Percentiles rank a stretch among this genome's conserved stretches.
Conservation (phyloP, 352 stramenopile species). For the Phytophthora ohioensis region DNA sequence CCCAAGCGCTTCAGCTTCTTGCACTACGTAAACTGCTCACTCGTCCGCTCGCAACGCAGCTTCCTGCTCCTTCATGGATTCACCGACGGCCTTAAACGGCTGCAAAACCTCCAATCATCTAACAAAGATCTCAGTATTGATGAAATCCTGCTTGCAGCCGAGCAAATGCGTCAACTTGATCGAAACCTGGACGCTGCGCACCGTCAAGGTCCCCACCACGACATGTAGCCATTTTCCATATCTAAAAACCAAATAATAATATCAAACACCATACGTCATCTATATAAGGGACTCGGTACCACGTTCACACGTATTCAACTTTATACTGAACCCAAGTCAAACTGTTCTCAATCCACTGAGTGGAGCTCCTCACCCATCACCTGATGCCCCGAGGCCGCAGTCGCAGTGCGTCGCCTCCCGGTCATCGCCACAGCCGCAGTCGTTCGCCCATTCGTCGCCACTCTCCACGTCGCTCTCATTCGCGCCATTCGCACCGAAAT, state of each 20-base stretch:
- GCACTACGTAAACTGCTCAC: slow-evolving; percentile 68
- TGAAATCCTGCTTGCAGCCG: slow-evolving; percentile 44
- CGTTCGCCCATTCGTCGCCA: slow-evolving; percentile 3
- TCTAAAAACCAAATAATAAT: neutral
- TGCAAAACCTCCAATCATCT: slow-evolving; percentile 51
- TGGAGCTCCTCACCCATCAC: slow-evolving; percentile 4
- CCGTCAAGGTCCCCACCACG: neutral
- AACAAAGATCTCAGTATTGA: slow-evolving; percentile 35
- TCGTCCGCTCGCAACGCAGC: slow-evolving; percentile 60
- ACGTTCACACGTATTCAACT: neutral
- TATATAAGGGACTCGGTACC: too few species aligned
- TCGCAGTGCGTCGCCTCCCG: slow-evolving; percentile 26
- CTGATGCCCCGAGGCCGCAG: slow-evolving; percentile 13
- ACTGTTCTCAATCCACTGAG: neutral
- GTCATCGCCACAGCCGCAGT: slow-evolving; percentile 16
- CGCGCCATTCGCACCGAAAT: slow-evolving; percentile 16
- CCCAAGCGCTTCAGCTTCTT: slow-evolving; percentile 74
- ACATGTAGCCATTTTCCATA: slow-evolving; percentile 12
- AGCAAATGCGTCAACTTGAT: slow-evolving; percentile 62
- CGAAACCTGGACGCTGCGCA: slow-evolving; percentile 27
- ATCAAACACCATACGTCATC: too few species aligned
- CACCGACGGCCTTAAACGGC: slow-evolving; percentile 45
- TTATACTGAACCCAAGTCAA: slow-evolving; percentile 8
- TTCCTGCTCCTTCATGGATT: slow-evolving; percentile 54
- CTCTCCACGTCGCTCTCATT: slow-evolving; percentile 16